Base-by-base conservation (phyloP, 2,329 filamentous ascomycete species). In the Monilinia fructigena region DNA sequence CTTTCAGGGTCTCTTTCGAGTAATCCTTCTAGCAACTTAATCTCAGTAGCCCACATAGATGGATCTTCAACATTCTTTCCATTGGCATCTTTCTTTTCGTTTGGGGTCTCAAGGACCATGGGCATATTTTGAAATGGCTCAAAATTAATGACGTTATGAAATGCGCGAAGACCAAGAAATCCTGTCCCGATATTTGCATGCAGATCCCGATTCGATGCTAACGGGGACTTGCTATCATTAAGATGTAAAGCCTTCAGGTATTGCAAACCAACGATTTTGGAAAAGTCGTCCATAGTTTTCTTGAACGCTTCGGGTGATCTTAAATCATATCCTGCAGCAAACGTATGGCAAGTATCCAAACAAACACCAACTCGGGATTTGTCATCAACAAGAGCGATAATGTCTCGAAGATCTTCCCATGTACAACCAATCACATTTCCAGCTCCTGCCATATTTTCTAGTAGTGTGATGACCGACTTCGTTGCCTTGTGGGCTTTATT, bases 121-220 rank as follows among this genome's bases (percentile, higher is more conserved):
- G 95, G 95, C 73, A 97, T 79, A 35, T 86, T 86, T 71, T 90
- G 85, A 68, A 98, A 90, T 1, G 86, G 82, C 35, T 83, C 81
- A 74, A 92, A 87, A 77, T 98, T 98, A 82, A 98, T 89, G 68
- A 99, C 80, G 75, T 89, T 92, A 79, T 97, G 92, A 78, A 99
- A 99, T 2, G 93, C 91, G 28, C 91, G 86, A 20, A 99, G 83
- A 0, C 95, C 95, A 0, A 99, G 83, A 75, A 96, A 99, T 1
- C 95, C 95, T 0, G 93, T 96, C 35, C 95, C 95, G 70, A 99
- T 98, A 76, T 97, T 98, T 70, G 94, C 93, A 78, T 99, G 95
- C 2, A 98, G 80, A 76, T 99, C 95, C 52, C 93, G 87, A 71
- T 92, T 86, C 47, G 92, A 95, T 53, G 79, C 82, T 40, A 96